A percentile compares a stretch with the other conserved stretches of the same genome.
phyloP scores from a whole-genome alignment of 345 rosid genomes.

The Gossypium herbaceum region DNA sequence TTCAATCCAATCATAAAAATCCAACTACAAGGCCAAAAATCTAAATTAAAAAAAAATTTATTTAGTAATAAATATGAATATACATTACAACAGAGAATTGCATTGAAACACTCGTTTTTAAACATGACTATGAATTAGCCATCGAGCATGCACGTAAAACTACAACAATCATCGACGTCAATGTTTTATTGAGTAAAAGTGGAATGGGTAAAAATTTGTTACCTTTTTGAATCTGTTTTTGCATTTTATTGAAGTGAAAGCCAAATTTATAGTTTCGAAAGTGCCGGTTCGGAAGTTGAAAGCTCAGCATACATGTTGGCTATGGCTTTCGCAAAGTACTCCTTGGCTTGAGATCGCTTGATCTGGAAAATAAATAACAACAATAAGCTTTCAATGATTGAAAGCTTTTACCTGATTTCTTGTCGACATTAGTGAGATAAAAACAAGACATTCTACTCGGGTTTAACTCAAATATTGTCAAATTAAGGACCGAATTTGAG shows the following conservation, averaged over 20 bases:
- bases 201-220: not conserved
- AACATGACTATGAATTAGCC: not conserved
- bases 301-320: slow-evolving; percentile 64
- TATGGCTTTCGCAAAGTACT: slow-evolving; percentile 56
- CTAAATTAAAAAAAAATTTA: not conserved
- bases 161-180: not conserved
- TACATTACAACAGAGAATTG: not conserved
- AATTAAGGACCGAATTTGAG: not conserved
- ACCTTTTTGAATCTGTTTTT: not conserved
- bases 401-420: not conserved
- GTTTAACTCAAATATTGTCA: too few relatives aligned
- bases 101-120: not conserved
- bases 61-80: not conserved
- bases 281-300: slow-evolving; percentile 30
- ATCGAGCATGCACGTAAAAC: not conserved
- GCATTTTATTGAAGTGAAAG: not conserved
- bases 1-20: not conserved
- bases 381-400: not conserved
- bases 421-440: not conserved
- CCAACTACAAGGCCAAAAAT: not conserved
- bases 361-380: slow-evolving; percentile 35
- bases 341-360: slow-evolving; percentile 85
- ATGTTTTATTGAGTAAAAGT: not conserved
- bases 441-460: too few relatives aligned
- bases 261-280: slow-evolving; percentile 21